Base-by-base conservation (phyloP, 768 basidiomycete species). In the Lentinula sp. region DNA sequence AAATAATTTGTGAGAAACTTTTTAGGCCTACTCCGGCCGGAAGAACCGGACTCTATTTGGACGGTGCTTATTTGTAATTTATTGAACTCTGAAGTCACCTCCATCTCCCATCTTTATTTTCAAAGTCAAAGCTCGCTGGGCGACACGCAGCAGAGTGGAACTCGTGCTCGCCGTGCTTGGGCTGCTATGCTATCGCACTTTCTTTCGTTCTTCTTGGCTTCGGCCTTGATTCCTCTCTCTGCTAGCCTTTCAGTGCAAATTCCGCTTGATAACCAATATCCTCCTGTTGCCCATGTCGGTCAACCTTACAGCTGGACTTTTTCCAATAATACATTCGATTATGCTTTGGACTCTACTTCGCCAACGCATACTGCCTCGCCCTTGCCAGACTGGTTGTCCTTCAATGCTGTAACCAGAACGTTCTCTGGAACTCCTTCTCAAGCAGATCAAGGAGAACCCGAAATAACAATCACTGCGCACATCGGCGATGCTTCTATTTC, bases 311-410 rank as follows among this genome's bases (percentile, higher is more conserved):
- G 79, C 51, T 98, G 92, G 87, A 72, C 85, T 13, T 79, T 91
- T 66, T 81, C 87, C 63, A 67, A 76, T 3, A 68, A 72, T 53
- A 93, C 94, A 0, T 96, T 95, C 73, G 68, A 71, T 35, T 81
- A 82, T 8, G 66, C 74, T 36, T 70, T 72, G 63, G 82, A 76
- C 62, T 48, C 70, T 49, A 63, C 82, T 6, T 64, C 85, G 39
- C 37, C 41, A 13, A 71, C 66, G 23, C 91, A 88, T 69, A 74
- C 84, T 4, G 80, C 82, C 0, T 79, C 80, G 4, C 63, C 73
- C 28, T 76, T 95, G 16, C 93, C 94, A 3, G 56, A 68, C 3
- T 98, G 95, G 95, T 80, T 93, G 55, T 70, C 76, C 4, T 96
- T 95, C 70, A 82, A 95, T 70, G 70, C 82, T 20, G 60, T 66